Percentiles rank a stretch among this genome's conserved stretches.
These are phyloP conservation scores for Metschnikowia hibisci DNA, from an alignment of 805 yeast genomes.

Conservation along the genomic window DNA sequence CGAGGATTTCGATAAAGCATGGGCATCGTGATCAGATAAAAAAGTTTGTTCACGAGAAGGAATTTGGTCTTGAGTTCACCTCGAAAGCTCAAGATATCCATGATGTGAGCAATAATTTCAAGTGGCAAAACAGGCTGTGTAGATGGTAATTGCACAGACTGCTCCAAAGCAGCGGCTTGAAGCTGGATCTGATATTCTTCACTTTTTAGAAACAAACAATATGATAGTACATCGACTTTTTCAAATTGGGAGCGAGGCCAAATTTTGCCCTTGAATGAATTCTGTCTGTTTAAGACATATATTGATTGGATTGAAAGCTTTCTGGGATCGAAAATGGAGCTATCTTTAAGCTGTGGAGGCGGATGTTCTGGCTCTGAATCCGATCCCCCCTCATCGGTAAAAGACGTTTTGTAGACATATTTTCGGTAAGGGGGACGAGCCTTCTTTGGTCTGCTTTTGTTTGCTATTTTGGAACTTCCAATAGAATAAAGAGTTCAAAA, in stretches of 20 bases:
- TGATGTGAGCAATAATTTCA: slow-evolving; percentile 31
- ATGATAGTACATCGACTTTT: slow-evolving; percentile 45
- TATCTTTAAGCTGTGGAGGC: slow-evolving; percentile 1
- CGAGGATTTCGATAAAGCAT: slow-evolving; percentile 61
- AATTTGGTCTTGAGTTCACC: slow-evolving; percentile 43
- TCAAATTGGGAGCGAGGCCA: slow-evolving; percentile 53
- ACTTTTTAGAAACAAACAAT: slow-evolving; percentile 27
- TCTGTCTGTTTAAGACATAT: slow-evolving; percentile 30
- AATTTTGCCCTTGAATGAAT: slow-evolving; percentile 21
- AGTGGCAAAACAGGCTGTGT: slow-evolving; percentile 29
- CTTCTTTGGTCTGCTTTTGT: slow-evolving; percentile 84
- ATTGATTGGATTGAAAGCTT: slow-evolving; percentile 29
- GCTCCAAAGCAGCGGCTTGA: slow-evolving; percentile 8
- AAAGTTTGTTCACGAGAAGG: slow-evolving; percentile 56
- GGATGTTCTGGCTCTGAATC: slow-evolving; percentile 5
- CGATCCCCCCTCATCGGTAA: slow-evolving; percentile 21
- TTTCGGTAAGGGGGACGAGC: slow-evolving; percentile 73
- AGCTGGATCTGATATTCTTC: slow-evolving; percentile 19
- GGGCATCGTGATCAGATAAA: slow-evolving; percentile 61
- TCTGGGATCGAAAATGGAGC: slow-evolving; percentile 14
- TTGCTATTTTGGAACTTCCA: slow-evolving; percentile 55
- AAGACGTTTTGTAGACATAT: slow-evolving; percentile 55
- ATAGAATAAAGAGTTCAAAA: background rate
- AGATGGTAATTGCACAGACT: slow-evolving; percentile 11
- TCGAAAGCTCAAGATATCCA: slow-evolving; percentile 26